phyloP scores from a whole-genome alignment of 352 stramenopile genomes.

The Phytophthora sojae region DNA sequence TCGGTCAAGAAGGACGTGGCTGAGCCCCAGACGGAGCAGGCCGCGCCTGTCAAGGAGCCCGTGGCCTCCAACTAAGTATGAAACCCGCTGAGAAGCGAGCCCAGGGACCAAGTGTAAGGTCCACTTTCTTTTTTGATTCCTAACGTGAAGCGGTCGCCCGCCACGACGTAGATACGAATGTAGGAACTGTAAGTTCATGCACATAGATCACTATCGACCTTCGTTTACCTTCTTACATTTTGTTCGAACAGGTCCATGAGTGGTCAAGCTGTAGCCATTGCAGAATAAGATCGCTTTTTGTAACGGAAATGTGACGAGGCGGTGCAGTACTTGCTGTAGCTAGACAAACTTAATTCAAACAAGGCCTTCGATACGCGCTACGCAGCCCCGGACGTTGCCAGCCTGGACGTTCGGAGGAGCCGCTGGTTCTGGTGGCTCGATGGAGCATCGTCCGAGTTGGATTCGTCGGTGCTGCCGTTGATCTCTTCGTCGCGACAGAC shows the following conservation, averaged over 20 bases:
- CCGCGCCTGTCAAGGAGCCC: constrained; percentile 13
- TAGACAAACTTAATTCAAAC: too few relatives aligned
- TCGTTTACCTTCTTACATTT: too few relatives aligned
- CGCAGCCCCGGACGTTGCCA: constrained; percentile 24
- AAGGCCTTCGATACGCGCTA: too few relatives aligned
- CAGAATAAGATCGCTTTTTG: constrained; percentile 4
- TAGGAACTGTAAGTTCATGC: constrained; percentile 33
- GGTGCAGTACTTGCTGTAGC: too few relatives aligned
- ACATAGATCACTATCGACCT: constrained; percentile 27
- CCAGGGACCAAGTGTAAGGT: constrained; percentile 18
- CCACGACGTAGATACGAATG: constrained; percentile 33
- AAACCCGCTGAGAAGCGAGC: constrained; percentile 24
- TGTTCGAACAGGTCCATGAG: too few relatives aligned
- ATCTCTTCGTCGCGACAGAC: constrained; percentile 8
- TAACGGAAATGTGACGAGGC: constrained; percentile 27
- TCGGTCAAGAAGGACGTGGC: constrained; percentile 31
- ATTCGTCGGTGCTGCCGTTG: constrained; percentile 28
- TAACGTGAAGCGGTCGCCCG: constrained; percentile 5
- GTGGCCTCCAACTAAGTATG: constrained; percentile 39
- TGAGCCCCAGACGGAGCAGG: constrained; percentile 23
- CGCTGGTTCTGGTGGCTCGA: constrained; percentile 18
- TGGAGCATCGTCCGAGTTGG: constrained; percentile 20
- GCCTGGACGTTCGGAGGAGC: constrained; percentile 21
- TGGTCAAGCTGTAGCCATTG: neutral
- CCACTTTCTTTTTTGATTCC: constrained; percentile 26